Conservation (phyloP, 1,284 basidiomycete species). For the Coniferiporia weirii region DNA sequence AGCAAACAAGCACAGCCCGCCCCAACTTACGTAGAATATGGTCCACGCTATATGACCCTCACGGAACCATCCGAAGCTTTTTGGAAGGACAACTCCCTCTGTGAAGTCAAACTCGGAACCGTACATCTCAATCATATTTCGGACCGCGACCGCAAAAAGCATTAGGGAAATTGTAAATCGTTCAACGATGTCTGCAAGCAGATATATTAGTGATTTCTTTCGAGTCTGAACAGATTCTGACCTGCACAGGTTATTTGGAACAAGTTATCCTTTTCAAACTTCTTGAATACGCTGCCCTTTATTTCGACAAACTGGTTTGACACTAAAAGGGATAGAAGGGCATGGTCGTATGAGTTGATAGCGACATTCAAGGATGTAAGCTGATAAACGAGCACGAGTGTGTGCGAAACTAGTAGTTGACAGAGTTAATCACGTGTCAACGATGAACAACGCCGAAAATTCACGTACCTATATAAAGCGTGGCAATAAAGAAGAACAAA, state of each 20-base stretch:
- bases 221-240: constrained; percentile 28
- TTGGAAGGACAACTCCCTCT: constrained; percentile 68
- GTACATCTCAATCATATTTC: constrained; percentile 93
- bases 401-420: constrained; percentile 71
- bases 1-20: background rate
- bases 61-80: constrained; percentile 80
- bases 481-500: constrained; percentile 80
- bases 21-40: constrained; percentile 75
- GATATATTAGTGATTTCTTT: background rate
- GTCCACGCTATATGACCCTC: constrained; percentile 77
- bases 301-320: constrained; percentile 99
- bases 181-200: constrained; percentile 85
- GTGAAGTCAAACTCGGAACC: constrained; percentile 81
- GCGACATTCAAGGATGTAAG: constrained; percentile 95
- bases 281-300: constrained; percentile 99
- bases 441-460: background rate
- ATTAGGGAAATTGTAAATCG: constrained; percentile 92
- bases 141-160: constrained; percentile 87
- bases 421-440: background rate
- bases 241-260: constrained; percentile 98
- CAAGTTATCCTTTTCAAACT: constrained; percentile 99
- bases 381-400: constrained; percentile 96
- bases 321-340: constrained; percentile 88
- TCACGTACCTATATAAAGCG: constrained; percentile 76
- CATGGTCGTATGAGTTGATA: constrained; percentile 97